Evolutionary conservation across 139 green algal species (phyloP), one percentile per base, ranked within the genome.

Genomic region (Chlorella sp.): DNA sequence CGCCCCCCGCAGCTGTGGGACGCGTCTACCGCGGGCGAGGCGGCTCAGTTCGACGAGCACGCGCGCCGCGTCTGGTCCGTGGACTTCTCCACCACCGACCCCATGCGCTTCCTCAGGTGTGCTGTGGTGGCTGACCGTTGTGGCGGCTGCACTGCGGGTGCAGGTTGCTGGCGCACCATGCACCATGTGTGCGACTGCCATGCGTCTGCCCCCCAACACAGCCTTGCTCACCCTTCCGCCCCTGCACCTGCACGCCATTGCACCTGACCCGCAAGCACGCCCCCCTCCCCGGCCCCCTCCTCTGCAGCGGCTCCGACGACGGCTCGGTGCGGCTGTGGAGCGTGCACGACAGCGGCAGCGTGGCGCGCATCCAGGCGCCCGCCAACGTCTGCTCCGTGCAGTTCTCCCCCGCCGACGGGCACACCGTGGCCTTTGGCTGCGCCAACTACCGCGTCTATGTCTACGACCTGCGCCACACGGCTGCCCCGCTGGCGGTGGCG

Each of bases 391-490:
- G 93, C 88, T 92, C 79, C 40, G 92, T 96, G 40, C 87, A 94
- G 65, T 96, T 96, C 87, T 76, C 73, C 83, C 88, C 91, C 30
- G 70, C 76, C 34, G 77, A 89, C 46, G 24, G 79, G 34, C 89
- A 96, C 88, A 84, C 93, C 43, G 51, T 97, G 34, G 94, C 94
- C 48, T 91, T 93, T 73, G 94, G 94, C 22, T 91, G 83, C 46
- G 93, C 94, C 65, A 92, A 97, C 87, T 93, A 95, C 85, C 91
- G 90, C n/a, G 84, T 90, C 11, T 94, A 94, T 76, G 64, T 94
- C 2, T 97, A 93, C 82, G 94, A 97, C 87, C 58, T 95, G 73
- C 88, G 85, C 75, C 38, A 69, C 85, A 44, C 76, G 28, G 74
- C 46, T 68, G 74, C 19, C 48, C 81, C 88, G n/a, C 28, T 84